Conservation (phyloP, 805 yeast genomes). For the Metschnikowia vanudenii region DNA sequence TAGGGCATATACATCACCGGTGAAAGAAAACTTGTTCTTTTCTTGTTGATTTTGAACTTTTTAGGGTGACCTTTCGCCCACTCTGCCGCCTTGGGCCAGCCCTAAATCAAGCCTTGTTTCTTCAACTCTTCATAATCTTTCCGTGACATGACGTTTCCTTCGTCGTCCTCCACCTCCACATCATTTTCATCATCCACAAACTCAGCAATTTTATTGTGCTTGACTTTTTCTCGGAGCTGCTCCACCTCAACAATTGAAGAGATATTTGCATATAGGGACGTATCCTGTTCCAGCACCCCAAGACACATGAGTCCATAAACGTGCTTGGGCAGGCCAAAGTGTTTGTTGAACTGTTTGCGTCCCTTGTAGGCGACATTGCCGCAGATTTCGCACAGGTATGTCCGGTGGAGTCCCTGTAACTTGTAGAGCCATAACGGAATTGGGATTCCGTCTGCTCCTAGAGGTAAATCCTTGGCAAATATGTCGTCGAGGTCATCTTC, state of each 20-base stretch:
- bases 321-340: slow-evolving; percentile 73
- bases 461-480: slow-evolving; percentile 61
- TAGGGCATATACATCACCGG: no score
- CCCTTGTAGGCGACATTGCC: slow-evolving; percentile 75
- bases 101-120: slow-evolving; percentile 75
- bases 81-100: no score
- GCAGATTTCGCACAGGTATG: slow-evolving; percentile 81
- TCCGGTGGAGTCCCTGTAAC: slow-evolving; percentile 76
- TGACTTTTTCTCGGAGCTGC: slow-evolving; percentile 51
- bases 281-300: slow-evolving; percentile 57
- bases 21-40: no score
- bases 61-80: no score
- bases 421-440: slow-evolving; percentile 94
- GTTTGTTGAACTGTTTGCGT: slow-evolving; percentile 64
- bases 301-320: slow-evolving; percentile 68
- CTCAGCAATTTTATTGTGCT: slow-evolving; percentile 33
- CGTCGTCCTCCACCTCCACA: slow-evolving; percentile 85
- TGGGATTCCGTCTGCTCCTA: slow-evolving; percentile 88
- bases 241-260: slow-evolving; percentile 66
- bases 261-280: slow-evolving; percentile 58
- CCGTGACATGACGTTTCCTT: slow-evolving; percentile 89
- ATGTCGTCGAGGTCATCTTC: slow-evolving; percentile 27
- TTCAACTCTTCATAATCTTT: slow-evolving; percentile 81
- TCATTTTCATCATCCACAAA: slow-evolving; percentile 50
- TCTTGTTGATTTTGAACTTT: no score